phyloP scores from a whole-genome alignment of 306 rosid species.

The Cercis canadensis region DNA sequence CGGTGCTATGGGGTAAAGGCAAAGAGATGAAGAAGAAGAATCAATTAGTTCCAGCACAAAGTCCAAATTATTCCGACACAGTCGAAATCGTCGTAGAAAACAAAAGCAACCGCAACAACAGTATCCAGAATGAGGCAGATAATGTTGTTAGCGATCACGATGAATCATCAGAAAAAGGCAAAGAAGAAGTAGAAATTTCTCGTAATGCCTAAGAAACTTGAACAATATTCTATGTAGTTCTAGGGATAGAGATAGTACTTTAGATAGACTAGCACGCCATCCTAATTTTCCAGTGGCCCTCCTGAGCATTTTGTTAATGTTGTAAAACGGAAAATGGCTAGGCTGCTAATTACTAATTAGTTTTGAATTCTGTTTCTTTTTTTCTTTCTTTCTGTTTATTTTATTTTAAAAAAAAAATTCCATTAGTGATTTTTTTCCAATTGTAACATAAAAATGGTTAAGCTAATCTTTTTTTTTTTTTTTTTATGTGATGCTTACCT shows the following conservation, averaged over 20 bases:
- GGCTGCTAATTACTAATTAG: too few relatives aligned
- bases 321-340: too few relatives aligned
- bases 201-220: neutral
- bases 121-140: neutral
- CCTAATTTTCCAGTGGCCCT: slow-evolving; percentile 2
- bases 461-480: too few relatives aligned
- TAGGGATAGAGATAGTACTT: neutral
- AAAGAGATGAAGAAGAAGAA: slow-evolving; percentile 43
- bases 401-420: neutral
- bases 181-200: neutral
- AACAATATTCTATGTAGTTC: too few relatives aligned
- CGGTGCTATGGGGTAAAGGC: slow-evolving; percentile 56
- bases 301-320: too few relatives aligned
- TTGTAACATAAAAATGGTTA: too few relatives aligned
- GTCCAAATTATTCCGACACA: neutral
- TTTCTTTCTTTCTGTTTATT: too few relatives aligned
- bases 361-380: too few relatives aligned
- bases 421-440: neutral
- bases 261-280: neutral
- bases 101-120: neutral
- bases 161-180: neutral
- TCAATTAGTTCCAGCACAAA: slow-evolving; percentile 6
- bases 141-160: neutral
- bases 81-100: slow-evolving; percentile 25
- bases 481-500: too few relatives aligned